These are phyloP conservation scores for Pyrenopolyporus hunteri DNA, from an alignment of 495 filamentous ascomycete genomes.

Conservation along the genomic window DNA sequence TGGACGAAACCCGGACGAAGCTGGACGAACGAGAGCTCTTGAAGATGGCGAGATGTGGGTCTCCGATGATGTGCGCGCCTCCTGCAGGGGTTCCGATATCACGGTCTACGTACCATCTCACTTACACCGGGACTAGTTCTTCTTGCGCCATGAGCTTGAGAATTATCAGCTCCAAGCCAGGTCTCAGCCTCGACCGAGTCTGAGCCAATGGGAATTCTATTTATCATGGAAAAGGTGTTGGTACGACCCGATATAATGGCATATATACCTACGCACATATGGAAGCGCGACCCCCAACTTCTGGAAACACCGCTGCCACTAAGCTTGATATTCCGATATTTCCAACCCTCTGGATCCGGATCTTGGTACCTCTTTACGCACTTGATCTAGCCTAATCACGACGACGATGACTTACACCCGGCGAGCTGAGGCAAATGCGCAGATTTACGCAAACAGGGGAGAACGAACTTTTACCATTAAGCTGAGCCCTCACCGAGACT, in stretches of 20 bases:
- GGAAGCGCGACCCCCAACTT: not conserved
- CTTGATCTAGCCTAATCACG: not conserved
- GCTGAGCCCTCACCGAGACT: conserved; percentile 1
- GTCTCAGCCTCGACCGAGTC: conserved; percentile 21
- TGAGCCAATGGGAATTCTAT: conserved; percentile 8
- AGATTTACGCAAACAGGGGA: not conserved
- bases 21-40: conserved; percentile 24
- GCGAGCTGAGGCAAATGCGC: conserved; percentile 1
- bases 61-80: conserved; percentile 32
- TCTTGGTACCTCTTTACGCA: conserved; percentile 10
- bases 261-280: not conserved
- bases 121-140: not conserved
- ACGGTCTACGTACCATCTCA: not conserved
- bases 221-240: not conserved
- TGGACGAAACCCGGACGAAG: not conserved
- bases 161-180: conserved; percentile 9
- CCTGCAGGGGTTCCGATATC: conserved; percentile 9
- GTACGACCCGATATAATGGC: conserved; percentile 2
- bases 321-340: conserved; percentile 5
- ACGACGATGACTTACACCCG: not conserved
- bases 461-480: conserved; percentile 1
- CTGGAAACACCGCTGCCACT: not conserved
- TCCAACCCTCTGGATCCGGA: conserved; percentile 27
- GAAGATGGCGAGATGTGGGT: conserved; percentile 37
- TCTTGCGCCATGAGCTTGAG: conserved; percentile 19